Evolutionary conservation across 106 monocot species (phyloP).

Genomic region (Platanthera zijinensis): DNA sequence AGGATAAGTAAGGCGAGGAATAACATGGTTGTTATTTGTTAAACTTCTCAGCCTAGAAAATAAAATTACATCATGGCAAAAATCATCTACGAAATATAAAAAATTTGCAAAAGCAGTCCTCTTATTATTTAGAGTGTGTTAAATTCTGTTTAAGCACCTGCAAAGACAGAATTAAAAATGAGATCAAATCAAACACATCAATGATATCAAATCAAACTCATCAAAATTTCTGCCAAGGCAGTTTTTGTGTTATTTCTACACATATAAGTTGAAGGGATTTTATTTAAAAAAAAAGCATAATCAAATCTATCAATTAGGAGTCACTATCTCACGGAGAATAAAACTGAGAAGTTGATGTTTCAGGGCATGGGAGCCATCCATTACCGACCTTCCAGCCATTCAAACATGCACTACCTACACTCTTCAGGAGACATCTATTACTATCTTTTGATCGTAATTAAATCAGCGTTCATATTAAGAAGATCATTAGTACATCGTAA

Average conservation of each 20-base stretch:
- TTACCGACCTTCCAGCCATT: neutral
- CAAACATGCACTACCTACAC: neutral
- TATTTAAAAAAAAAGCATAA: no score
- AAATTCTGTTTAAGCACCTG: no score
- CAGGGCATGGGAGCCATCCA: neutral
- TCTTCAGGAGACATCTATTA: no score
- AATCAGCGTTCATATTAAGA: no score
- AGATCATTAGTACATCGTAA: neutral
- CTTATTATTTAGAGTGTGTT: no score
- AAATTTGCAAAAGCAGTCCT: neutral
- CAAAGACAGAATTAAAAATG: no score
- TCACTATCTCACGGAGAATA: neutral
- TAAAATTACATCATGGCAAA: neutral
- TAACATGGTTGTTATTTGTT: constrained; percentile 40
- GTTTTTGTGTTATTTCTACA: no score
- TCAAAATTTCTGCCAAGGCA: no score
- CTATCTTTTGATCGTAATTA: no score
- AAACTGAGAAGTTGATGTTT: neutral
- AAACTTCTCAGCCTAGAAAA: constrained; percentile 42
- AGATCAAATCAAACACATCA: no score
- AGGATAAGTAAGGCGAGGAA: constrained; percentile 44
- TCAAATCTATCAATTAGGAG: neutral
- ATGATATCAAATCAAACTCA: no score
- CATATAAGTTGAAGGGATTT: no score
- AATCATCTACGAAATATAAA: constrained; percentile 1